These are phyloP conservation scores for Galeopsis tetrahit DNA, from an alignment of 257 asterid genomes.

Conservation along the genomic window DNA sequence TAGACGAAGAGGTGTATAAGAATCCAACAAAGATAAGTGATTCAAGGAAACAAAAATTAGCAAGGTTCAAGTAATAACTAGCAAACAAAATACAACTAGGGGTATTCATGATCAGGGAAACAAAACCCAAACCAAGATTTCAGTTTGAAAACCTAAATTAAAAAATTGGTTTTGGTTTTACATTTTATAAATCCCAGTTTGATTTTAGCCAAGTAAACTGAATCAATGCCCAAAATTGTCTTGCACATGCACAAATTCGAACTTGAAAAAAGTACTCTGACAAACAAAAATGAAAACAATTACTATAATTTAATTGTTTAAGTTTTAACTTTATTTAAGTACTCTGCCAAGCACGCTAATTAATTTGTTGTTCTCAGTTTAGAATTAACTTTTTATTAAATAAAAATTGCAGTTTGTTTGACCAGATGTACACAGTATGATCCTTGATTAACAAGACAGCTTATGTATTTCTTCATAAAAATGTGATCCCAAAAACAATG, in stretches of 20 bases:
- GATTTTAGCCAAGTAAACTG: background rate
- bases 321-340: background rate
- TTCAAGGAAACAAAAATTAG: background rate
- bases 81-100: background rate
- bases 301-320: background rate
- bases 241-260: background rate
- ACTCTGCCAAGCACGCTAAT: background rate
- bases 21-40: background rate
- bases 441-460: slow-evolving; percentile 14
- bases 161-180: background rate
- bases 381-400: background rate
- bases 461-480: slow-evolving; percentile 18
- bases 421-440: background rate
- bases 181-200: background rate
- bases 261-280: background rate
- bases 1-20: background rate
- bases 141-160: background rate
- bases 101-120: background rate
- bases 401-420: background rate
- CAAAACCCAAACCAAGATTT: background rate
- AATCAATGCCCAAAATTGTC: background rate
- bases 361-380: background rate
- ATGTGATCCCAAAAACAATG: slow-evolving; percentile 12
- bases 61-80: slow-evolving; percentile 1
- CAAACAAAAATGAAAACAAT: background rate